phyloP scores from a whole-genome alignment of 1,139 yeast genomes.

The Zygoascus sp. region DNA sequence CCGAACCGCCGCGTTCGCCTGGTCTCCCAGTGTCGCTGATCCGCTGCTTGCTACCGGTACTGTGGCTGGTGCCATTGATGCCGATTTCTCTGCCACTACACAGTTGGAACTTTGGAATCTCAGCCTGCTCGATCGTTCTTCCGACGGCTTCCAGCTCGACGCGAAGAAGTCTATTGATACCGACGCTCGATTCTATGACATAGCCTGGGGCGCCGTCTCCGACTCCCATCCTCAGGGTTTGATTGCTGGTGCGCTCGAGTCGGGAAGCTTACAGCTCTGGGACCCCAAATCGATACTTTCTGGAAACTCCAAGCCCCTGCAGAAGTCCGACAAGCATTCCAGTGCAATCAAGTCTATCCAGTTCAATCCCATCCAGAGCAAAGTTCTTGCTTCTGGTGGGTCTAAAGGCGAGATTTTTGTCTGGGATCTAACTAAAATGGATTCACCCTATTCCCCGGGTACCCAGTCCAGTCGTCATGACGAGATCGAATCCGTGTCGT shows the following conservation, averaged over 20 bases:
- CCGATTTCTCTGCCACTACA: conserved; percentile 75
- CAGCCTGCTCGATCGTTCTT: conserved; percentile 44
- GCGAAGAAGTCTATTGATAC: conserved; percentile 57
- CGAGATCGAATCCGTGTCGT: conserved; percentile 75
- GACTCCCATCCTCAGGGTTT: conserved; percentile 53
- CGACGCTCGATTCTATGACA: conserved; percentile 57
- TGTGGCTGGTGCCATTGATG: conserved; percentile 91
- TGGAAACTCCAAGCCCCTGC: conserved; percentile 21
- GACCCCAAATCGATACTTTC: conserved; percentile 42
- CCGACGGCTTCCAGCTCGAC: conserved; percentile 34
- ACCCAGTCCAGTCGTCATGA: conserved; percentile 64
- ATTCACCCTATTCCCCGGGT: conserved; percentile 69
- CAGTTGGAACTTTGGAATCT: conserved; percentile 75
- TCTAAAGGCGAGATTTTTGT: conserved; percentile 78
- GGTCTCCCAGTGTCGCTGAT: conserved; percentile 69
- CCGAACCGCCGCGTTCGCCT: conserved; percentile 89
- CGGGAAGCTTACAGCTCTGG: conserved; percentile 78
- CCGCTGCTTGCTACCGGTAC: conserved; percentile 87
- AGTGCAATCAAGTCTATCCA: conserved; percentile 70
- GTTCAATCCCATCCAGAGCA: conserved; percentile 71
- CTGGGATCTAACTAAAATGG: conserved; percentile 71
- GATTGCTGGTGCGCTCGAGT: conserved; percentile 87
- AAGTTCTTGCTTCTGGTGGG: conserved; percentile 83
- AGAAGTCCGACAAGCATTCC: conserved; percentile 46
- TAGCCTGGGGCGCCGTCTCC: conserved; percentile 77